These are phyloP conservation scores for Gyromitra esculenta DNA, from an alignment of 2,329 filamentous ascomycete species.

Conservation along the genomic window DNA sequence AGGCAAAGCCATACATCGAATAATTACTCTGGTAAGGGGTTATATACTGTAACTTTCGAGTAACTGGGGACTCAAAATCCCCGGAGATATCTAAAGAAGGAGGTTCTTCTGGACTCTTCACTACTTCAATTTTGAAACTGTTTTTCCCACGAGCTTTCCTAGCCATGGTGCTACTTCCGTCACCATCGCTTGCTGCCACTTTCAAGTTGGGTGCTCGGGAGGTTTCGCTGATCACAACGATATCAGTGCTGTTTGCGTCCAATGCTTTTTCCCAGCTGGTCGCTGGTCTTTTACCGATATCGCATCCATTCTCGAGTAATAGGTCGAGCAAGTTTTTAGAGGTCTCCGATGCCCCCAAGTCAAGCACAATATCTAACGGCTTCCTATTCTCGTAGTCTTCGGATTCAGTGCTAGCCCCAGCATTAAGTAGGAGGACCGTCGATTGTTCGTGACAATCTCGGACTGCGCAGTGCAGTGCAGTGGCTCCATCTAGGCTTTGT, in stretches of 20 bases:
- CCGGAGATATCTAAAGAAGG: not conserved
- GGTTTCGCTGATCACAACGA: not conserved
- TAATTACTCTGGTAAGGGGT: too few species aligned
- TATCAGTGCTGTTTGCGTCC: not conserved
- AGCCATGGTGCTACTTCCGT: not conserved
- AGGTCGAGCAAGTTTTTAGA: not conserved
- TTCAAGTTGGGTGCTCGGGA: not conserved
- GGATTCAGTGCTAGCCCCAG: slow-evolving; percentile 27
- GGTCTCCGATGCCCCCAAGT: slow-evolving; percentile 1
- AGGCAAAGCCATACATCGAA: too few species aligned
- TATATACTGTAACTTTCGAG: not conserved
- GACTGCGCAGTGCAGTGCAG: slow-evolving; percentile 20
- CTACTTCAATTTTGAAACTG: not conserved
- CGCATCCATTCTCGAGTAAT: not conserved
- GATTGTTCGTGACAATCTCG: slow-evolving; percentile 4
- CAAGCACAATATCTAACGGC: slow-evolving; percentile 17
- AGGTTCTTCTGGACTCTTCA: too few species aligned
- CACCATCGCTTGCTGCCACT: not conserved
- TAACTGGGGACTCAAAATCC: not conserved
- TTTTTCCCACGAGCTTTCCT: not conserved
- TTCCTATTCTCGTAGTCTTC: slow-evolving; percentile 25
- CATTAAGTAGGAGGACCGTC: slow-evolving; percentile 9
- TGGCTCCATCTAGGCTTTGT: slow-evolving; percentile 22
- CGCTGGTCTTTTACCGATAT: not conserved
- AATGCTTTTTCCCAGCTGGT: not conserved